Evolutionary conservation across 225 moss, liverwort and hornwort genomes (phyloP).

Genomic region (Polytrichum formosum): DNA sequence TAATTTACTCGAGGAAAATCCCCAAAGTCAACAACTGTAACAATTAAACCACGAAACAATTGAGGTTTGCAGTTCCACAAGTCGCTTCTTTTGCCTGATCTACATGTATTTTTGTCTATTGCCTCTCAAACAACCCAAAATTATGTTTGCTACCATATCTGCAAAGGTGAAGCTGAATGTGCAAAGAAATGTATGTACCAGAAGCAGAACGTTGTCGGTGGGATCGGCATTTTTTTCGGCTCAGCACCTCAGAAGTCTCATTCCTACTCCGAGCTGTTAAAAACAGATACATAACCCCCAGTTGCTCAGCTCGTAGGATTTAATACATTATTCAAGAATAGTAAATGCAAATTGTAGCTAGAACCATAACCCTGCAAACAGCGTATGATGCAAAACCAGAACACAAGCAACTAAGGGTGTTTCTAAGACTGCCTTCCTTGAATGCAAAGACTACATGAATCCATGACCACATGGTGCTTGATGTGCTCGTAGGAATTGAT

Average conservation of each 20-base stretch:
- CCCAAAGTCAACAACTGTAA: too few relatives aligned
- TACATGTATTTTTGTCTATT: too few relatives aligned
- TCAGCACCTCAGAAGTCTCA: conserved; percentile 71
- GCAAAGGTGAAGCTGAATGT: too few relatives aligned
- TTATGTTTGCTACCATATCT: too few relatives aligned
- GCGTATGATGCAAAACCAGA: background rate
- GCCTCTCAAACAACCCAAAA: too few relatives aligned
- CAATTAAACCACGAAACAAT: too few relatives aligned
- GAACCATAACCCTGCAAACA: background rate
- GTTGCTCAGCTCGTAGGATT: conserved; percentile 2
- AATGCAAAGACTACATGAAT: too few relatives aligned
- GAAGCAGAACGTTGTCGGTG: conserved; percentile 55
- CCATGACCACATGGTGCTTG: too few relatives aligned
- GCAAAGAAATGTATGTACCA: conserved; percentile 19
- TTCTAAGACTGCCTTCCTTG: too few relatives aligned
- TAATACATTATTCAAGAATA: background rate
- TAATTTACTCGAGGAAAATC: too few relatives aligned
- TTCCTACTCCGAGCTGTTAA: conserved; percentile 65
- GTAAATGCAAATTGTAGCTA: background rate
- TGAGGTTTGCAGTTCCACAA: too few relatives aligned
- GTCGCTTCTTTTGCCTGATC: too few relatives aligned
- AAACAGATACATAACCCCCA: conserved; percentile 1
- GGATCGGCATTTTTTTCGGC: conserved; percentile 73
- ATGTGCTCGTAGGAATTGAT: background rate
- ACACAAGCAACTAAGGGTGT: background rate